phyloP scores from a whole-genome alignment of 2,329 filamentous ascomycete genomes.

The Scedosporium apiospermum region DNA sequence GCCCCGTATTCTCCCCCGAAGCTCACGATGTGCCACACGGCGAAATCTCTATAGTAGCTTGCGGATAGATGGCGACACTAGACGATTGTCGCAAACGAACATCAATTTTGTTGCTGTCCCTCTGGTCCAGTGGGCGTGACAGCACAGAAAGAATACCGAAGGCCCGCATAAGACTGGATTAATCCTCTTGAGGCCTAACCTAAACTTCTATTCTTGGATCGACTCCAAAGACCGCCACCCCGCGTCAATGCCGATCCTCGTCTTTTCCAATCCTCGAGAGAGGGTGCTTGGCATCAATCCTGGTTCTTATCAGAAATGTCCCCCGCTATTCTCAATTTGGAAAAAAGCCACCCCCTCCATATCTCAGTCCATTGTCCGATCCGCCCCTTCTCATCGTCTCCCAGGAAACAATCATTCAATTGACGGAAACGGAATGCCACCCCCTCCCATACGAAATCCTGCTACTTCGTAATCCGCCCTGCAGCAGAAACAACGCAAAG shows the following conservation, averaged over 20 bases:
- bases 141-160: too few species aligned
- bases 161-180: too few species aligned
- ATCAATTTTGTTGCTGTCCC: too few species aligned
- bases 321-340: background rate
- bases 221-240: too few species aligned
- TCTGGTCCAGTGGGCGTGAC: too few species aligned
- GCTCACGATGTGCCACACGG: background rate
- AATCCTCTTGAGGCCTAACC: too few species aligned
- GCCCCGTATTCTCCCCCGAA: background rate
- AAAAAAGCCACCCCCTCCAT: background rate
- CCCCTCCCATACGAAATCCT: background rate
- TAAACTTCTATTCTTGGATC: too few species aligned
- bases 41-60: background rate
- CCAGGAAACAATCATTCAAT: background rate
- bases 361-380: background rate
- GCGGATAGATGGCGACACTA: background rate
- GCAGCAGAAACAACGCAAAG: too few species aligned
- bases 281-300: background rate
- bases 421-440: background rate
- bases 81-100: too few species aligned
- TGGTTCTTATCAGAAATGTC: background rate
- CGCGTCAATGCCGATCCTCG: too few species aligned
- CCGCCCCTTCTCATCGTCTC: background rate
- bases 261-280: background rate
- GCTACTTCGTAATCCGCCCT: background rate